phyloP scores from a whole-genome alignment of 139 green algal species.

The Chlorella sp. region DNA sequence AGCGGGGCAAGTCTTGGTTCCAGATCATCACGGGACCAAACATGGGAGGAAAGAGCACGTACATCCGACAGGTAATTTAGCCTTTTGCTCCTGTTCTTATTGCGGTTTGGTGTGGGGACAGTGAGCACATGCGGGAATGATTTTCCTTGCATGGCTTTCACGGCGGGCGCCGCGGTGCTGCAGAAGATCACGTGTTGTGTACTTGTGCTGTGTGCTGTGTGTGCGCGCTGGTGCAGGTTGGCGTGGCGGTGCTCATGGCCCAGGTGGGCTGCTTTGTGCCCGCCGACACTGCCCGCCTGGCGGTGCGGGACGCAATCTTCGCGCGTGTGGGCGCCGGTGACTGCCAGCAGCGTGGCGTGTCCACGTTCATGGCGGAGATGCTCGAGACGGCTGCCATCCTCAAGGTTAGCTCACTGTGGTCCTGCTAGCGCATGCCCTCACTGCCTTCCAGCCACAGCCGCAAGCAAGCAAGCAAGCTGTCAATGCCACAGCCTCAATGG shows the following conservation, averaged over 20 bases:
- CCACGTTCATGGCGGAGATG: constrained; percentile 99
- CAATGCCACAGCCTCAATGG: background rate
- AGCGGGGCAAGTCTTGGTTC: constrained; percentile 78
- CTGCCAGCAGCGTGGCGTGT: constrained; percentile 88
- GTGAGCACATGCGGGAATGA: no score
- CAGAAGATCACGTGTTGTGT: no score
- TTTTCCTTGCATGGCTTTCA: no score
- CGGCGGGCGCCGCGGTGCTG: no score
- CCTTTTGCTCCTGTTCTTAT: no score
- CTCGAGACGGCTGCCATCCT: constrained; percentile 90
- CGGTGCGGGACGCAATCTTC: constrained; percentile 91
- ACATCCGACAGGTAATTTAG: constrained; percentile 92
- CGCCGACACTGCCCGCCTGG: constrained; percentile 67
- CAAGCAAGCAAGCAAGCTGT: background rate
- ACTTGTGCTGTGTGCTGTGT: background rate
- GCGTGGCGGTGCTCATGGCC: constrained; percentile 81
- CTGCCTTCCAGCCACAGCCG: no score
- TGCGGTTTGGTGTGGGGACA: no score
- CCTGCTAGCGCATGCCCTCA: no score
- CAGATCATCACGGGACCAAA: constrained; percentile 98
- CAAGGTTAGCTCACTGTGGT: no score
- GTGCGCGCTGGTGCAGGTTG: constrained; percentile 70
- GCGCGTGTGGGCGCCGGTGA: constrained; percentile 93
- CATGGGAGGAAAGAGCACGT: constrained; percentile 98
- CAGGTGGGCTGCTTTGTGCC: constrained; percentile 95